These are phyloP conservation scores for Sporothrix luriei DNA, from an alignment of 2,329 filamentous ascomycete genomes.

Conservation along the genomic window DNA sequence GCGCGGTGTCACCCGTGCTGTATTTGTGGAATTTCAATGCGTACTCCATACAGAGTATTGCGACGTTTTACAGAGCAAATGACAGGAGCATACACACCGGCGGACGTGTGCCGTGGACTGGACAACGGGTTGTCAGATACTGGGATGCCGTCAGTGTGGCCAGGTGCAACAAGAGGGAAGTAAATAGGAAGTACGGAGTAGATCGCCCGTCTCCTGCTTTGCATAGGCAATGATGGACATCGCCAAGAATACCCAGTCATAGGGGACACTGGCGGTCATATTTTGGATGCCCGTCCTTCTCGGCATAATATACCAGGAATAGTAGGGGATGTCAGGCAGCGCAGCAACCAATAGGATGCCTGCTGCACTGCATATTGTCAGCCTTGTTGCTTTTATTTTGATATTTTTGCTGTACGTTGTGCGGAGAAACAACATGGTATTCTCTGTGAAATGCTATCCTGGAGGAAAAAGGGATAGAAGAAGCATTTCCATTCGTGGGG, in stretches of 20 bases:
- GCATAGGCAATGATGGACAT: not conserved
- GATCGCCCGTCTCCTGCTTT: not conserved
- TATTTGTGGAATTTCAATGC: constrained; percentile 4
- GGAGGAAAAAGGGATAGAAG: not conserved
- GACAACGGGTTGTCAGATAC: not conserved
- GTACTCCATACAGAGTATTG: no score
- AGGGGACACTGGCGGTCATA: not conserved
- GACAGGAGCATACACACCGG: constrained; percentile 13
- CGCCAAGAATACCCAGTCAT: not conserved
- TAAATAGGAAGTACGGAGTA: not conserved
- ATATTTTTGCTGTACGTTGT: not conserved
- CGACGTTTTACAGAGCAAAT: not conserved
- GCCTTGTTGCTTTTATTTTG: constrained; percentile 9
- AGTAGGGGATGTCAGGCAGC: not conserved
- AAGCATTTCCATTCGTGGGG: constrained; percentile 8
- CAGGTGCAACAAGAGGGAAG: not conserved
- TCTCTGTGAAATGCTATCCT: constrained; percentile 3
- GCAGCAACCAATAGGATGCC: constrained; percentile 9
- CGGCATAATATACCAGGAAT: not conserved
- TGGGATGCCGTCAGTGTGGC: not conserved
- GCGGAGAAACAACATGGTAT: not conserved
- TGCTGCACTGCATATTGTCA: constrained; percentile 7
- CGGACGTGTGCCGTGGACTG: not conserved
- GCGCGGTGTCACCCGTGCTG: constrained; percentile 1
- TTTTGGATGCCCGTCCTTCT: not conserved